Evolutionary conservation across 1,284 basidiomycete genomes (phyloP).

Genomic region (Xerocomus alliaceus): DNA sequence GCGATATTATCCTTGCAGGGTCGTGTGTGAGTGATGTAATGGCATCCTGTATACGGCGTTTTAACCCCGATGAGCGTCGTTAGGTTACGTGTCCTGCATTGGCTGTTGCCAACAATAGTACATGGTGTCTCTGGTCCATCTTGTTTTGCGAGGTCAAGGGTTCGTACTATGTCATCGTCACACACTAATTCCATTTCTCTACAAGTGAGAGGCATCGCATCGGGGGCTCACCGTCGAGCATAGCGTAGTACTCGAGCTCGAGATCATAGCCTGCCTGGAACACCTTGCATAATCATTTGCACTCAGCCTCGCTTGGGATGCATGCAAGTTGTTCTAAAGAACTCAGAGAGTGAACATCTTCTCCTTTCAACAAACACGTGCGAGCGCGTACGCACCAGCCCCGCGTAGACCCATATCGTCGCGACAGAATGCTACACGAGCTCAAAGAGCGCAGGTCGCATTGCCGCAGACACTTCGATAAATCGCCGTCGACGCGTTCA

Average conservation of each 20-base stretch:
- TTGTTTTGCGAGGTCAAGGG: slow-evolving; percentile 54
- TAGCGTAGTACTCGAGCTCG: not conserved
- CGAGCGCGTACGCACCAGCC: not conserved
- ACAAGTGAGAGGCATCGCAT: not conserved
- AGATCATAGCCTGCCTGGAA: not conserved
- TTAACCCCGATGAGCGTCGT: not conserved
- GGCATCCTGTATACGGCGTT: slow-evolving; percentile 56
- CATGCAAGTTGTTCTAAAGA: not conserved
- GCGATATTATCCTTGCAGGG: not conserved
- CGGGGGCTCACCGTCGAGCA: not conserved
- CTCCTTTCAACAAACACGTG: not conserved
- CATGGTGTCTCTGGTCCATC: slow-evolving; percentile 71
- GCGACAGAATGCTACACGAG: not conserved
- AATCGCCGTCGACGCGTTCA: not conserved
- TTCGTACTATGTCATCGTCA: not conserved
- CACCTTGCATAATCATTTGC: not conserved
- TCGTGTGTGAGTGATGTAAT: slow-evolving; percentile 14
- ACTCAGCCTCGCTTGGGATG: not conserved
- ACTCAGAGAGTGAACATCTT: not conserved
- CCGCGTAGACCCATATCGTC: not conserved
- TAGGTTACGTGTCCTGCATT: slow-evolving; percentile 60
- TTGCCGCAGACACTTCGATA: not conserved
- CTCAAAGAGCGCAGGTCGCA: not conserved
- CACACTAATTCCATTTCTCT: not conserved
- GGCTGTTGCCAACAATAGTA: slow-evolving; percentile 73